Base-by-base conservation (phyloP, 495 filamentous ascomycete species). In the Tuber magnatum region DNA sequence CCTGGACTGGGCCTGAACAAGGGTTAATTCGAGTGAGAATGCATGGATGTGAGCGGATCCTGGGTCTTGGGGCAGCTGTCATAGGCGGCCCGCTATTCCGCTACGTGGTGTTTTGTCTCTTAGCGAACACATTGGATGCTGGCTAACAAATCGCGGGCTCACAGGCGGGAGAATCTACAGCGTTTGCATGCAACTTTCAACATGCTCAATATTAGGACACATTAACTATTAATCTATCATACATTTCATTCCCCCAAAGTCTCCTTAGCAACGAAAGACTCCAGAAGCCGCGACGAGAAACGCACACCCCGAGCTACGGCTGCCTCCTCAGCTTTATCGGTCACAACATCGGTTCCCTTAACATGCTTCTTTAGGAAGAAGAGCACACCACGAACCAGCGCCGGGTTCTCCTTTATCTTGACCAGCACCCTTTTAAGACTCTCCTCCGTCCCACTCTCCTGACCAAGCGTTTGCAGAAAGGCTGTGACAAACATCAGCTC, bases 351-450 rank as follows among this genome's bases (percentile, higher is more conserved):
- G 0, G 90, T 91, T 80, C 90, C 92, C 38, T 89, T 86, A 8
- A 97, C 89, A 38, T 91, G 88, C 83, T 91, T 94, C 80, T 87
- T 88, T 40, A 97, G 74, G 82, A 97, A 96, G 81, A 89, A 94
- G 68, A 91, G 91, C 74, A 97, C 78, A 4, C 92, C 91, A 76
- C 87, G 88, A 1, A 88, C 89, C 71, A 97, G 85, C 68, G 90
- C 87, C 1, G 90, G 88, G 10, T 86, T 86, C 28, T 89, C 89
- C 48, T 86, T 86, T 1, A 86, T 87, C 20, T 87, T 88, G 56
- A 87, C 78, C 81, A 95, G 92, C n/a, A 93, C 85, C 39, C 88
- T 87, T 76, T 88, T 82, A n/a, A 94, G 81, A 2, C 85, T 81
- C 74, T 87, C 85, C 72, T 90, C 87, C 74, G 89, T 84, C 71